phyloP scores from a whole-genome alignment of 2,329 filamentous ascomycete species.

The Pseudonectria buxi region DNA sequence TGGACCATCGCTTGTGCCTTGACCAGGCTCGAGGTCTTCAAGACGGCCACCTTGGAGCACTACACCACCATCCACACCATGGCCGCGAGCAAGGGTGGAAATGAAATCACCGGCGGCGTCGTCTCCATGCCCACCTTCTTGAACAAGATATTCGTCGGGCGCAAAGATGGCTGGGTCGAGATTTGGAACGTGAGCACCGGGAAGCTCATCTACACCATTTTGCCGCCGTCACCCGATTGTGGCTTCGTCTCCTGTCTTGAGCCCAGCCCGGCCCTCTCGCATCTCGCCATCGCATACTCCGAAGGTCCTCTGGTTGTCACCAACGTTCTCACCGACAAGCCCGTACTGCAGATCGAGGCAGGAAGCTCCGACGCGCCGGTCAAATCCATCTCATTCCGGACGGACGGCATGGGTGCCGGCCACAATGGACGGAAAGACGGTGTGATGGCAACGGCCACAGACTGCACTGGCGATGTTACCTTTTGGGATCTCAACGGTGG shows the following conservation, averaged over 20 bases:
- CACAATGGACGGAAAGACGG: conserved; percentile 78
- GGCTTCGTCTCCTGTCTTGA: conserved; percentile 84
- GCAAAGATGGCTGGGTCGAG: conserved; percentile 81
- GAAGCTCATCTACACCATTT: conserved; percentile 83
- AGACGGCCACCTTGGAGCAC: conserved; percentile 72
- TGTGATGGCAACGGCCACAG: conserved; percentile 87
- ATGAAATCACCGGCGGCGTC: conserved; percentile 69
- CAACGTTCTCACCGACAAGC: conserved; percentile 72
- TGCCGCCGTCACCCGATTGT: conserved; percentile 64
- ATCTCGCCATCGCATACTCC: conserved; percentile 83
- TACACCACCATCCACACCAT: conserved; percentile 74
- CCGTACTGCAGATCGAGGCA: conserved; percentile 61
- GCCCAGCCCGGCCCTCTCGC: conserved; percentile 73
- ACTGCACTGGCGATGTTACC: conserved; percentile 76
- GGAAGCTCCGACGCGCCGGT: conserved; percentile 60
- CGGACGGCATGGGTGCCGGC: conserved; percentile 80
- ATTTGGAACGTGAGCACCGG: conserved; percentile 96
- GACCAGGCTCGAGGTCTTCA: conserved; percentile 84
- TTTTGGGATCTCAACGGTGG: conserved; percentile 95
- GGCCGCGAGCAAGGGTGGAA: conserved; percentile 49
- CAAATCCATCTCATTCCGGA: conserved; percentile 82
- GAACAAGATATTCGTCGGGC: conserved; percentile 90
- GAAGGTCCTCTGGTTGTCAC: conserved; percentile 73
- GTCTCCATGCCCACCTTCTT: conserved; percentile 89
- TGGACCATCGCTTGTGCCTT: conserved; percentile 80